Percentiles rank a stretch among this genome's conserved stretches.
Evolutionary conservation across 2,329 filamentous ascomycete genomes (phyloP).

Genomic region (Fusarium staphyleae): DNA sequence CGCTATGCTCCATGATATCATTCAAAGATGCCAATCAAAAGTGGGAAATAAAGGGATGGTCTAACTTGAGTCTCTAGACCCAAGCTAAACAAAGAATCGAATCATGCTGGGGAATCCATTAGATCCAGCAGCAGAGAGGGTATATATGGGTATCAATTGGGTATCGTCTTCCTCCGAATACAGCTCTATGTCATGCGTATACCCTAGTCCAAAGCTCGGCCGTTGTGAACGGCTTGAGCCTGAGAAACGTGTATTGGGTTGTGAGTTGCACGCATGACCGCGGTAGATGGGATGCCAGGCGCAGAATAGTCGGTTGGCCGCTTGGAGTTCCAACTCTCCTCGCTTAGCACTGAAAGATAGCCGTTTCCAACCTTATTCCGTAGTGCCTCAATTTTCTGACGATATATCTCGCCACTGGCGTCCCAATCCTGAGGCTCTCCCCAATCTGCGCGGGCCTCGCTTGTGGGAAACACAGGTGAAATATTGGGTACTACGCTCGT

Average conservation of each 20-base stretch:
- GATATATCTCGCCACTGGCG: constrained; percentile 77
- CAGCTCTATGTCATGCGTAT: constrained; percentile 18
- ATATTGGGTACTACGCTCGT: constrained; percentile 33
- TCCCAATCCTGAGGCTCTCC: constrained; percentile 65
- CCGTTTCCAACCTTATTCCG: constrained; percentile 85
- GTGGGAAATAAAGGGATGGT: constrained; percentile 27
- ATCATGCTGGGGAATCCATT: constrained; percentile 25
- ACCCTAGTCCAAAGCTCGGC: constrained; percentile 57
- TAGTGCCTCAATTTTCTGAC: constrained; percentile 85
- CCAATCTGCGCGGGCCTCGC: constrained; percentile 44
- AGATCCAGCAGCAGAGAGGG: constrained; percentile 31
- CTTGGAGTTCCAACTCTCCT: constrained; percentile 67
- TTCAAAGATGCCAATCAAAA: constrained; percentile 35
- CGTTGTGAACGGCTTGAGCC: constrained; percentile 60
- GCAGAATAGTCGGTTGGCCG: constrained; percentile 34
- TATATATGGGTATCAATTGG: constrained; percentile 44
- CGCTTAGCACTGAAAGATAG: constrained; percentile 86
- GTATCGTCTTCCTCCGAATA: constrained; percentile 36
- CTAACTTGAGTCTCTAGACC: constrained; percentile 25
- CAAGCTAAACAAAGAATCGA: constrained; percentile 33
- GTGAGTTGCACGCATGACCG: constrained; percentile 44
- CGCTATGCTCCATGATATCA: constrained; percentile 51
- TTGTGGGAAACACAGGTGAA: constrained; percentile 27
- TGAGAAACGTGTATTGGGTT: constrained; percentile 43
- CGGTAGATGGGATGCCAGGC: constrained; percentile 37